Base-by-base conservation (phyloP, 257 asterid genomes). In the Rauvolfia tetraphylla region DNA sequence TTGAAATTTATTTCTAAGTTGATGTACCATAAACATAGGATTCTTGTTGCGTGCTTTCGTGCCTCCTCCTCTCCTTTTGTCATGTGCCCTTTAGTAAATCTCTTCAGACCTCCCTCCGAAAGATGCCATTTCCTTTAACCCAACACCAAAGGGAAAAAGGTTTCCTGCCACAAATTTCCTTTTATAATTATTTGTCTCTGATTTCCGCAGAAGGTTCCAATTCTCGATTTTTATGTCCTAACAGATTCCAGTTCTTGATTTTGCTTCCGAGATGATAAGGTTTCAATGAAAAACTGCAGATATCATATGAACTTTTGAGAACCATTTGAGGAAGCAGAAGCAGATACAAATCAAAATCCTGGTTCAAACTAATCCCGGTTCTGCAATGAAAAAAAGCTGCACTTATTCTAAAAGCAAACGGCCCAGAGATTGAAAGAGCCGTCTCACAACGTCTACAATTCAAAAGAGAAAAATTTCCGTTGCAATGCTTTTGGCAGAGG, bases 81-180 rank as follows among this genome's bases (percentile, higher is more conserved):
- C 27, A 13, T 59, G 38, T 31, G 23, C 66, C 66, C n/a, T 57
- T 57, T 9, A n/a, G 29, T 3, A n/a, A 8, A 57, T 22, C 10
- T 7, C 11, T 14, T 61, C 41, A 12, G 36, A 58, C 66, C 17
- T 29, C 23, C 66, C 17, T 29, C 23, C 1, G 22, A 13, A 61
- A 31, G 68, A 61, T 61, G 68, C 68, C 68, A 61, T 61, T 29
- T 61, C 68, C 68, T 31, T 29, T 61, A 61, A 61, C 41, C 38
- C 31, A 3, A 61, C 13, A 61, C 13, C 22, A 58, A 58, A 27
- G 66, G 66, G 62, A 11, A 27, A 57, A 25, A 58, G 15, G 13
- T 3, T 22, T n/a, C n/a, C 15, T 36, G 10, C 36, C 15, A 36
- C 5, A 4, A 18, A 27, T 61, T 14, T 29, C 68, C 41, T 31